A percentile compares a stretch with the other conserved stretches of the same genome.
Evolutionary conservation across 345 rosid genomes (phyloP).

Genomic region (Eucalyptus albens): DNA sequence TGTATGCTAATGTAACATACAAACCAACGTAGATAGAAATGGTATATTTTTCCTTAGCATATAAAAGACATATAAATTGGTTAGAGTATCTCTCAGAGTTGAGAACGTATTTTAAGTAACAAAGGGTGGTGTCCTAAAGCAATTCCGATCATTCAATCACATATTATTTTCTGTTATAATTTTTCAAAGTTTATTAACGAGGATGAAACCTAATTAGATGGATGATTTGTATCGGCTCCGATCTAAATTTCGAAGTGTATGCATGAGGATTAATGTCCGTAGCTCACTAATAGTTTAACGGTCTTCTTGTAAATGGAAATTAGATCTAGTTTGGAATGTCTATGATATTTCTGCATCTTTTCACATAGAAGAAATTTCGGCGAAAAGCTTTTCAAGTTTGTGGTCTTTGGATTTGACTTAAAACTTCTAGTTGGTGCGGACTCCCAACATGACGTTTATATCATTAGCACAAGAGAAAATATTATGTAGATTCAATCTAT

Average conservation of each 20-base stretch:
- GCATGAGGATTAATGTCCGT: neutral
- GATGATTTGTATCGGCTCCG: neutral
- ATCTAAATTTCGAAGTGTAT: neutral
- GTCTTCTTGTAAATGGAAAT: neutral
- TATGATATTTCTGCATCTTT: neutral
- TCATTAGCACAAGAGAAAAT: neutral
- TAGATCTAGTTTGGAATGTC: neutral
- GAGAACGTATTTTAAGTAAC: neutral
- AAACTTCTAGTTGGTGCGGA: neutral
- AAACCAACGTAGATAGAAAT: neutral
- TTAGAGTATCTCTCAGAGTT: neutral
- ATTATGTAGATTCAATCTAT: neutral
- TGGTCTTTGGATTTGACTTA: neutral
- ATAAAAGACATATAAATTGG: neutral
- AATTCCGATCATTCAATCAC: neutral
- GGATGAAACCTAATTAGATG: neutral
- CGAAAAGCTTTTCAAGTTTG: neutral
- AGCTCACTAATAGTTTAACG: neutral
- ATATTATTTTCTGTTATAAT: neutral
- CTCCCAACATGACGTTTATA: neutral
- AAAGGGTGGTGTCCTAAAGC: neutral
- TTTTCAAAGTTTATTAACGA: neutral
- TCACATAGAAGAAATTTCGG: neutral
- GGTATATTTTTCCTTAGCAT: neutral
- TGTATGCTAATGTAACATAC: neutral